A percentile compares a stretch with the other conserved stretches of the same genome.
These are phyloP conservation scores for Boletus subcaerulescens DNA, from an alignment of 768 basidiomycete genomes.

Conservation along the genomic window DNA sequence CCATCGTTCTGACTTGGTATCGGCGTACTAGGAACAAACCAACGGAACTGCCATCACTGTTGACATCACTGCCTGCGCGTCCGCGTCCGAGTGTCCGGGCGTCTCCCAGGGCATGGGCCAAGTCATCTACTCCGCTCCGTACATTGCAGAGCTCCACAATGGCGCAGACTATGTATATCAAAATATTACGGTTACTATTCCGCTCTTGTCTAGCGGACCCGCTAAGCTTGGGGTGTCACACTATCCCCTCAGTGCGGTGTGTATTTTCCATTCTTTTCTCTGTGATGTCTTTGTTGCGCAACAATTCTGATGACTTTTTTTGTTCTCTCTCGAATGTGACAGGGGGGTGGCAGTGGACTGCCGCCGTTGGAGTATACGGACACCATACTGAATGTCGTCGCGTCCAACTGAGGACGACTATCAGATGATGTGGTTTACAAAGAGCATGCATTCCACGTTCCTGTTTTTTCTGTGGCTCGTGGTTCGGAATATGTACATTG, in stretches of 20 bases:
- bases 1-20: not conserved
- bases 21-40: too few relatives aligned
- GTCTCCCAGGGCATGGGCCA: not conserved
- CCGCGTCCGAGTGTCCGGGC: not conserved
- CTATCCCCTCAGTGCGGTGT: not conserved
- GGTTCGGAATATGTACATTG: too few relatives aligned
- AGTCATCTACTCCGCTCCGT: slow-evolving; percentile 1
- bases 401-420: too few relatives aligned
- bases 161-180: not conserved
- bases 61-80: not conserved
- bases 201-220: not conserved
- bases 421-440: too few relatives aligned
- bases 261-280: not conserved
- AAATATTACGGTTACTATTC: not conserved
- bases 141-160: not conserved
- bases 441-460: too few relatives aligned
- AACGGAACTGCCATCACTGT: slow-evolving; percentile 3
- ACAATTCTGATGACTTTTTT: too few relatives aligned
- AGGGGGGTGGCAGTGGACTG: too few relatives aligned
- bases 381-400: too few relatives aligned
- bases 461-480: too few relatives aligned
- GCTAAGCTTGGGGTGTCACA: not conserved
- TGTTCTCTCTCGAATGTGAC: too few relatives aligned
- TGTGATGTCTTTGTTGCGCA: too few relatives aligned
- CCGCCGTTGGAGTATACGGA: too few relatives aligned